A percentile compares a stretch with the other conserved stretches of the same genome.
Conservation (phyloP, 2,329 filamentous ascomycete genomes). For the Microdochium trichocladiopsis region DNA sequence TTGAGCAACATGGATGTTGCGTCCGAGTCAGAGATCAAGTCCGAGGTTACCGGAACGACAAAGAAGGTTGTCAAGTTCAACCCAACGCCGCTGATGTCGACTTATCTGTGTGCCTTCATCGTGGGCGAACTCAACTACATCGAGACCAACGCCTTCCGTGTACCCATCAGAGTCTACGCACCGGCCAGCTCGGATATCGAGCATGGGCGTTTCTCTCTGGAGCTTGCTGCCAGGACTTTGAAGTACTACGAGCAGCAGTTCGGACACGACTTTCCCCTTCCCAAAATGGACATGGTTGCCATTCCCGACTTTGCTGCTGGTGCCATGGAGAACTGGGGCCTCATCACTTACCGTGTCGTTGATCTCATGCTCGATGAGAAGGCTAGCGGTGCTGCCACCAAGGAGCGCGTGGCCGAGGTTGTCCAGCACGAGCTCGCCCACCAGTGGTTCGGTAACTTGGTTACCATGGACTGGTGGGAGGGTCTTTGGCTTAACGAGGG, state of each 20-base stretch:
- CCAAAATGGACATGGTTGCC: conserved; percentile 95
- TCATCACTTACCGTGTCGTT: conserved; percentile 91
- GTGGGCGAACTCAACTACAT: conserved; percentile 91
- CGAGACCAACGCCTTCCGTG: conserved; percentile 83
- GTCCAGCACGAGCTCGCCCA: conserved; percentile 96
- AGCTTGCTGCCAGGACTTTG: conserved; percentile 82
- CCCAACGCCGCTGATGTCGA: conserved; percentile 90
- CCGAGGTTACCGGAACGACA: conserved; percentile 51
- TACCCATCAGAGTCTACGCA: conserved; percentile 90
- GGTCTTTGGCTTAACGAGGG: conserved; percentile 94
- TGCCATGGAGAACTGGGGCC: conserved; percentile 98
- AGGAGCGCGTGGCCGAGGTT: conserved; percentile 89
- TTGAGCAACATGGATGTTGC: conserved; percentile 96
- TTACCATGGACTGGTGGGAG: conserved; percentile 99
- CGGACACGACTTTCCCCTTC: conserved; percentile 75
- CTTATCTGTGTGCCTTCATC: conserved; percentile 90
- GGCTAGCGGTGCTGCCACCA: conserved; percentile 78
- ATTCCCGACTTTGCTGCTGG: conserved; percentile 94
- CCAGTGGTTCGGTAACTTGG: conserved; percentile 96
- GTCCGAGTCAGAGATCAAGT: conserved; percentile 66
- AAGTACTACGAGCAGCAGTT: conserved; percentile 96
- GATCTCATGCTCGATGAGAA: conserved; percentile 89
- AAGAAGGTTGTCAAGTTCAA: conserved; percentile 90
- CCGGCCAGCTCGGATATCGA: conserved; percentile 86
- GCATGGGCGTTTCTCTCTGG: conserved; percentile 82